Evolutionary conservation across 31 red algal genomes (phyloP).

Genomic region (Endocladia muricata): DNA sequence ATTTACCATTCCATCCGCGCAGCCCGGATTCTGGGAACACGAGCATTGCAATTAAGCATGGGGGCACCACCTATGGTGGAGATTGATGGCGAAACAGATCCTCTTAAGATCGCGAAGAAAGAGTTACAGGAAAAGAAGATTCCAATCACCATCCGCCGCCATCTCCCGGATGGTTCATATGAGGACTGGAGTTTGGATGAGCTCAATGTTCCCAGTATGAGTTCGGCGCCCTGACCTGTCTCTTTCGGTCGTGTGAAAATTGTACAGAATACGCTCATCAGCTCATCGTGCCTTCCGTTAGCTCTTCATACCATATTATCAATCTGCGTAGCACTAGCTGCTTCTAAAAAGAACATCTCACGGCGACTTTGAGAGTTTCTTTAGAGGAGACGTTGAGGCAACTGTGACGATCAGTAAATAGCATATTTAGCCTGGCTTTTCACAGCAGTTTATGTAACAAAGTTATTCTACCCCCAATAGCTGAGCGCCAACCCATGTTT

Average conservation of each 20-base stretch:
- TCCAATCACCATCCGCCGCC: slow-evolving; percentile 94
- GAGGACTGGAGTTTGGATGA: slow-evolving; percentile 96
- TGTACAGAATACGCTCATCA: neutral
- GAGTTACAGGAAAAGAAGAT: slow-evolving; percentile 96
- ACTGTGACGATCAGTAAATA: no score
- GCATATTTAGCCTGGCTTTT: no score
- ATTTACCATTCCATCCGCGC: no score
- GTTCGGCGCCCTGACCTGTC: slow-evolving; percentile 43
- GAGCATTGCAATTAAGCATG: slow-evolving; percentile 94
- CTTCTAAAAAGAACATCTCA: no score
- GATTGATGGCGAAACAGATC: slow-evolving; percentile 86
- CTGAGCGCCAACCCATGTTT: slow-evolving; percentile 93
- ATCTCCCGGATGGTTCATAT: slow-evolving; percentile 90
- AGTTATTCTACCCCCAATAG: slow-evolving; percentile 84
- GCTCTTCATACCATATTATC: no score
- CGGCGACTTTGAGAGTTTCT: no score
- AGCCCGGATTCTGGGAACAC: slow-evolving; percentile 89
- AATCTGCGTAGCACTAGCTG: no score
- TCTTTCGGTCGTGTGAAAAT: no score
- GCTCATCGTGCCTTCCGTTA: neutral
- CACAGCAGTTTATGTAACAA: neutral
- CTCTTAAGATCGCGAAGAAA: slow-evolving; percentile 86
- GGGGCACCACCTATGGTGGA: slow-evolving; percentile 96
- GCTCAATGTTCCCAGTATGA: slow-evolving; percentile 75
- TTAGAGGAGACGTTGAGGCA: no score